Percentiles rank a stretch among this genome's conserved stretches.
Evolutionary conservation across 257 asterid genomes (phyloP).

Genomic region (Misopates orontium): DNA sequence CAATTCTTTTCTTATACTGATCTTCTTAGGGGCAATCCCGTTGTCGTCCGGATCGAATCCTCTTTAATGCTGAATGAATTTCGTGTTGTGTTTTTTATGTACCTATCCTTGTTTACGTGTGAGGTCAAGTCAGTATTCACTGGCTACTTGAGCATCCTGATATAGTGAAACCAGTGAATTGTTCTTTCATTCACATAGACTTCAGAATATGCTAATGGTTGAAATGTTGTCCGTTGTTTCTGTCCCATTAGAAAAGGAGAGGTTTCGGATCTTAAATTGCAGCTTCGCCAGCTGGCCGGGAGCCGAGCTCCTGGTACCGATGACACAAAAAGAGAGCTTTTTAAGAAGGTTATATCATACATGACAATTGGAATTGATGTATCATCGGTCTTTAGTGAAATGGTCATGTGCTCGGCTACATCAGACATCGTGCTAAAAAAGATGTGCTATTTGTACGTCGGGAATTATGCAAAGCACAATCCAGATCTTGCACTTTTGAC

Average conservation of each 20-base stretch:
- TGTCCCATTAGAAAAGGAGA: slow-evolving; percentile 77
- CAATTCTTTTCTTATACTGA: not conserved
- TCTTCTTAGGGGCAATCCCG: not conserved
- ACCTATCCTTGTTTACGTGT: not conserved
- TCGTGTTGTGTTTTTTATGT: slow-evolving; percentile 10
- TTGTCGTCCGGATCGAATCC: too few relatives aligned
- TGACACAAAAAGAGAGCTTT: slow-evolving; percentile 87
- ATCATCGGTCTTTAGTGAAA: slow-evolving; percentile 92
- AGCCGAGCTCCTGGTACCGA: slow-evolving; percentile 94
- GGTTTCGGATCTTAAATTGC: slow-evolving; percentile 89
- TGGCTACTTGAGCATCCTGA: slow-evolving; percentile 2
- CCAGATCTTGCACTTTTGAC: slow-evolving; percentile 97
- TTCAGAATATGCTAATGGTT: slow-evolving; percentile 3
- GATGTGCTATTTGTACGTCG: slow-evolving; percentile 96
- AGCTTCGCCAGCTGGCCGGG: slow-evolving; percentile 95
- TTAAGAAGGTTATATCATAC: slow-evolving; percentile 93
- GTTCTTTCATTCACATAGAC: not conserved
- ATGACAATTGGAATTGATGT: slow-evolving; percentile 98
- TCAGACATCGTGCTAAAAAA: slow-evolving; percentile 95
- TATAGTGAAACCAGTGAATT: not conserved
- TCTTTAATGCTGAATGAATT: not conserved
- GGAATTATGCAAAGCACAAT: slow-evolving; percentile 92
- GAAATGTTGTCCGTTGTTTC: slow-evolving; percentile 28
- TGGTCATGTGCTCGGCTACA: slow-evolving; percentile 99
- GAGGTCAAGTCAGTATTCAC: not conserved